Percentiles rank a stretch among this genome's conserved stretches.
These are phyloP conservation scores for Thermothielavioides terrestris DNA, from an alignment of 495 filamentous ascomycete species.

Conservation along the genomic window DNA sequence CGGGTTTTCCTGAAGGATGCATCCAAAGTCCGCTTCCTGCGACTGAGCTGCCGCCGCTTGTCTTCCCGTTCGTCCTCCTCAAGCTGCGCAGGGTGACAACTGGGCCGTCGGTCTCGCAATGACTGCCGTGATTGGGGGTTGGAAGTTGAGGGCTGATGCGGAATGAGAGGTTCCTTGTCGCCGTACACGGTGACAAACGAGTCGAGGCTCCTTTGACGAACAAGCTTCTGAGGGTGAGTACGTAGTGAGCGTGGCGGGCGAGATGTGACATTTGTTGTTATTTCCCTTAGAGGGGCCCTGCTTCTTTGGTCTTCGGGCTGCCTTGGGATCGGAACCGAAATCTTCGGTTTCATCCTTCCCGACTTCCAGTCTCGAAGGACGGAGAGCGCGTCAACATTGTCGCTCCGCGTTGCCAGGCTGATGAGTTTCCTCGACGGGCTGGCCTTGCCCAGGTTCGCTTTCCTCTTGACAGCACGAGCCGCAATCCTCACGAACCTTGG, in stretches of 20 bases:
- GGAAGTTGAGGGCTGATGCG: constrained; percentile 1
- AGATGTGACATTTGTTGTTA: constrained; percentile 24
- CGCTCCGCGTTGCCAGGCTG: constrained; percentile 55
- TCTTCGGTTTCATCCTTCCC: constrained; percentile 52
- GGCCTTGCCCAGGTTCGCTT: constrained; percentile 56
- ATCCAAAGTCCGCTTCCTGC: constrained; percentile 40
- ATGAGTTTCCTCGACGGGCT: constrained; percentile 71
- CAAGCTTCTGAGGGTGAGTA: constrained; percentile 17
- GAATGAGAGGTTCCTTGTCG: background rate
- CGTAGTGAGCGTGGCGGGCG: background rate
- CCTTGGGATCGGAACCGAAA: constrained; percentile 19
- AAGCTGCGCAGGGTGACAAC: constrained; percentile 38
- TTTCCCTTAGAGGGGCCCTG: constrained; percentile 21
- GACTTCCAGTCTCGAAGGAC: constrained; percentile 66
- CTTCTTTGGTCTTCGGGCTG: constrained; percentile 7
- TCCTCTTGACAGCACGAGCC: constrained; percentile 55
- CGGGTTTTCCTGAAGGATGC: constrained; percentile 37
- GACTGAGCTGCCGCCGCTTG: constrained; percentile 24
- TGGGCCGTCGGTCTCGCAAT: background rate
- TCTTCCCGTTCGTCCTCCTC: constrained; percentile 32
- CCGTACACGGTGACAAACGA: constrained; percentile 22
- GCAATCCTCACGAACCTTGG: constrained; percentile 77
- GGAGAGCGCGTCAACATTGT: constrained; percentile 66
- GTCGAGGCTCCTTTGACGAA: constrained; percentile 29
- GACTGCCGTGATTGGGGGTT: background rate